These are phyloP conservation scores for Lunasporangiospora selenospora DNA, from an alignment of 192 early-diverging fungal species.

Conservation along the genomic window DNA sequence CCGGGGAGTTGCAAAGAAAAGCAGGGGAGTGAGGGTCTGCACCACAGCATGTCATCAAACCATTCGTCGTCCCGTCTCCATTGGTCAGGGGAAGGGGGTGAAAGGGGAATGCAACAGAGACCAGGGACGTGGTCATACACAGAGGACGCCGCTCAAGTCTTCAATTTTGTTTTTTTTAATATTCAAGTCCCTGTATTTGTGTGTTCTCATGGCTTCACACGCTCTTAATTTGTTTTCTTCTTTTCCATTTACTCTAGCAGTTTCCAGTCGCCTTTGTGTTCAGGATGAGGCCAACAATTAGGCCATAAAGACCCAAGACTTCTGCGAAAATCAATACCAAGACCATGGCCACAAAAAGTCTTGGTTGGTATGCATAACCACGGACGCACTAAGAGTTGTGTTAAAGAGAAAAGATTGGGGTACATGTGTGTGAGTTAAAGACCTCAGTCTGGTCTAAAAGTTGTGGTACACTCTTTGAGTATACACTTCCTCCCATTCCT, in stretches of 20 bases:
- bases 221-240: background rate
- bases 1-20: too few species aligned
- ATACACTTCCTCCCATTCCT: too few species aligned
- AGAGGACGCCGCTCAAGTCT: background rate
- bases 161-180: background rate
- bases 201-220: background rate
- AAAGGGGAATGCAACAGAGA: background rate
- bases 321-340: constrained; percentile 99
- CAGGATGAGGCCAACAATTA: constrained; percentile 97
- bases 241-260: constrained; percentile 14
- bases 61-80: too few species aligned
- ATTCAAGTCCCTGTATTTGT: background rate
- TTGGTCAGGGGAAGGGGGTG: background rate
- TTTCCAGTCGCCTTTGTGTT: constrained; percentile 83
- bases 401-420: background rate
- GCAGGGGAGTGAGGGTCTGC: too few species aligned
- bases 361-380: constrained; percentile 88
- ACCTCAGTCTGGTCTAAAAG: too few species aligned
- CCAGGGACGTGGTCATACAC: background rate
- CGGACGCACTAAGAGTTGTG: constrained; percentile 68
- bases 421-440: too few species aligned
- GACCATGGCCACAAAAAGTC: constrained; percentile 91
- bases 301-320: constrained; percentile 96
- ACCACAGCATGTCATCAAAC: too few species aligned
- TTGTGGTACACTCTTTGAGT: too few species aligned